Evolutionary conservation across 805 yeast genomes (phyloP), one percentile per base, ranked within the genome.

Genomic region (Kurtzmaniella cleridarum): DNA sequence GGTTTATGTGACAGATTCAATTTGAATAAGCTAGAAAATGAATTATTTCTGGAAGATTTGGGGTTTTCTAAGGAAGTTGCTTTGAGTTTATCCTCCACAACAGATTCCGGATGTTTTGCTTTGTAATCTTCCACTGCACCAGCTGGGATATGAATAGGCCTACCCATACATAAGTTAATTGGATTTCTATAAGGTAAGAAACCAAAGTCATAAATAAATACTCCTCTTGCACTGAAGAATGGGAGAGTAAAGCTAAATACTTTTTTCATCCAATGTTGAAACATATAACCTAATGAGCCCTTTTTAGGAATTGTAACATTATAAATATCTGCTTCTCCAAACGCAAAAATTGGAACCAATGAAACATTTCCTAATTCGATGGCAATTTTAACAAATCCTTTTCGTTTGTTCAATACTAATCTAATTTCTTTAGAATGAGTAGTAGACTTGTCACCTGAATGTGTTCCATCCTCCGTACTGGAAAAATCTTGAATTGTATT

Each of bases 131-230:
- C 54, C 24, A 66, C 41, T n/a, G 55, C 48, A 12, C 60, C 60
- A 6, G 53, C 47, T 3, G 86, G 84, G 4, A 81, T 69, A 36
- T 69, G 64, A 17, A 82, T 78, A 4, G 95, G 90, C 16, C 60
- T 64, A 0, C 95, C 95, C 27, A 79, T 66, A 41, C 86, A 95
- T 11, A 93, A 71, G 45, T 85, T 73, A 40, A 93, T 81, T 2
- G 86, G 86, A 38, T 81, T 75, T 47, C 97, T 71, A 57, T 78
- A 90, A 1, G 98, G 98, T 41, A 93, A 60, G 24, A 93, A 62
- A 0, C 98, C 98, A 63, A 84, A 86, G 55, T 89, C 96, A 51
- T 90, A 86, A 52, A 91, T 87, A 62, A 91, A 90, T 1, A 93
- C 70, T 0, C 98, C 97, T 33, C 98, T 70, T 1, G 96, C 96